These are phyloP conservation scores for Gyromitra esculenta DNA, from an alignment of 2,329 filamentous ascomycete species.

Conservation along the genomic window DNA sequence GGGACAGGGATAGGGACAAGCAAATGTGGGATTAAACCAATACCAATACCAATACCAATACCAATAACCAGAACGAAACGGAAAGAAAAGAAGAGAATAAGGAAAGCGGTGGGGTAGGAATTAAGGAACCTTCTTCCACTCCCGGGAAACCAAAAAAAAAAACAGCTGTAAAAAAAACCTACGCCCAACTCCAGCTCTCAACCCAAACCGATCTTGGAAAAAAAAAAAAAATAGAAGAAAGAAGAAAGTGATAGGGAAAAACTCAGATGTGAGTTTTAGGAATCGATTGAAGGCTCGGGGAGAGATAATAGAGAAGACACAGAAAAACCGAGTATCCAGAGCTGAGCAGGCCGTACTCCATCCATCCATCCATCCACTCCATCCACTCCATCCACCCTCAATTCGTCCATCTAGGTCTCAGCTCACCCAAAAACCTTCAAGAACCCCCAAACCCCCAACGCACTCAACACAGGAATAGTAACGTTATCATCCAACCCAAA, in stretches of 20 bases:
- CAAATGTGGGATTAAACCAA: not conserved
- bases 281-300: not conserved
- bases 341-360: slow-evolving; percentile 1
- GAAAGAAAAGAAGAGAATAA: not conserved
- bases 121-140: not conserved
- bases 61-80: no score
- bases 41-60: not conserved
- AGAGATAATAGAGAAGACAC: not conserved
- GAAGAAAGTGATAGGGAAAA: not conserved
- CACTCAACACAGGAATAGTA: slow-evolving; percentile 92
- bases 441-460: slow-evolving; percentile 88
- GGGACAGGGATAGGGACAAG: not conserved
- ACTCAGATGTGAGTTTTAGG: not conserved
- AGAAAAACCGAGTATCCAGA: not conserved
- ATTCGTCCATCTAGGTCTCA: not conserved
- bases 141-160: not conserved
- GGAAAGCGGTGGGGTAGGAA: not conserved
- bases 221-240: not conserved
- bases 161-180: slow-evolving; percentile 4
- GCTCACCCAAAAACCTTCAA: slow-evolving; percentile 76
- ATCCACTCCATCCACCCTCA: not conserved
- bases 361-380: not conserved
- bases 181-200: slow-evolving; percentile 34
- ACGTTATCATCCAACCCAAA: slow-evolving; percentile 98
- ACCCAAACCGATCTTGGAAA: not conserved